Percentiles rank a stretch among this genome's conserved stretches.
Conservation (phyloP, 768 basidiomycete genomes). For the Podaxis sp. region DNA sequence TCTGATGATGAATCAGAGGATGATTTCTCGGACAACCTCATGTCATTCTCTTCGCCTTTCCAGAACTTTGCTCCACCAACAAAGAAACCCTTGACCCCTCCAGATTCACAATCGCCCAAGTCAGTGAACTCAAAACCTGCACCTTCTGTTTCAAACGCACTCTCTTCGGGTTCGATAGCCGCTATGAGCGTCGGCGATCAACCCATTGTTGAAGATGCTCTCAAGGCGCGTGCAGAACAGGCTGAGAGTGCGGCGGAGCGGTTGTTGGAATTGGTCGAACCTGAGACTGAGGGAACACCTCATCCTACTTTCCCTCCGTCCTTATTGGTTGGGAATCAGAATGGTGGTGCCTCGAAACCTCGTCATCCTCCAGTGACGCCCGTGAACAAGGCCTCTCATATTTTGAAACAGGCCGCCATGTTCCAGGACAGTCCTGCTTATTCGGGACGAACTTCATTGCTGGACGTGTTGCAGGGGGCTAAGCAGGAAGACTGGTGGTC, state of each 20-base stretch:
- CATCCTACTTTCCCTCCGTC: constrained; percentile 56
- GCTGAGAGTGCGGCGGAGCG: constrained; percentile 92
- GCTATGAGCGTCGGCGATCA: constrained; percentile 33
- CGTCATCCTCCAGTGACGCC: constrained; percentile 59
- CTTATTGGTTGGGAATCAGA: constrained; percentile 39
- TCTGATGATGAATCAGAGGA: constrained; percentile 71
- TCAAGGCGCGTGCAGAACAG: constrained; percentile 86
- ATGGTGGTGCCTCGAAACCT: constrained; percentile 17
- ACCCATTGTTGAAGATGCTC: constrained; percentile 75
- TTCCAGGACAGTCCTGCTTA: constrained; percentile 81
- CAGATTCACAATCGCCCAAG: constrained; percentile 44
- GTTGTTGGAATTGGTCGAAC: constrained; percentile 81
- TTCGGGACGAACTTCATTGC: constrained; percentile 53
- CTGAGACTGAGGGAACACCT: constrained; percentile 19
- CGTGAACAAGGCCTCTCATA: constrained; percentile 48
- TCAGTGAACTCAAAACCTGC: constrained; percentile 50
- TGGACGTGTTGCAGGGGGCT: constrained; percentile 66
- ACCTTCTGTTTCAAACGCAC: constrained; percentile 52
- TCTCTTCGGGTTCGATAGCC: constrained; percentile 54
- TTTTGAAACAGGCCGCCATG: constrained; percentile 72
- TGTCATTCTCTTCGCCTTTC: constrained; percentile 74
- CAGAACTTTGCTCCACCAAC: constrained; percentile 41
- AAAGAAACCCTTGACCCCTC: constrained; percentile 32
- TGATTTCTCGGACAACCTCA: constrained; percentile 55
- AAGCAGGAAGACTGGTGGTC: constrained; percentile 84